Evolutionary conservation across 805 yeast genomes (phyloP).

Genomic region (Saccharomycopsis javanensis): DNA sequence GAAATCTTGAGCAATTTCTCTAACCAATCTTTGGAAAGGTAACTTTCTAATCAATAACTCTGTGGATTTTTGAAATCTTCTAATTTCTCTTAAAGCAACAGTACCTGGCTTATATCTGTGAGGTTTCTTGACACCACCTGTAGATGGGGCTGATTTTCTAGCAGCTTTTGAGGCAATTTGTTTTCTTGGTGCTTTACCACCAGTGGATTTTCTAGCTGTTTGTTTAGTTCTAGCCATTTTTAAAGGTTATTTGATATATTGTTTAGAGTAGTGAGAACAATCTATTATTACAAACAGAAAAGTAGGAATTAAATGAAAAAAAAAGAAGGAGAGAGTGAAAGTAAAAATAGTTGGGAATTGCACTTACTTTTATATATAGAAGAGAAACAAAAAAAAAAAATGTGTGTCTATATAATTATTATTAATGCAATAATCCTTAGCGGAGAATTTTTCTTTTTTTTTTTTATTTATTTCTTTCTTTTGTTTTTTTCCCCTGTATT

Average conservation of each 20-base stretch:
- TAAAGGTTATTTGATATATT: not conserved
- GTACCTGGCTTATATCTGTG: slow-evolving; percentile 98
- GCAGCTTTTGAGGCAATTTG: slow-evolving; percentile 89
- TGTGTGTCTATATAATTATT: too few relatives aligned
- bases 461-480: too few relatives aligned
- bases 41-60: slow-evolving; percentile 91
- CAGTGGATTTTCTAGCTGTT: slow-evolving; percentile 91
- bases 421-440: too few relatives aligned
- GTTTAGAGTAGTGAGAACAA: too few relatives aligned
- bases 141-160: slow-evolving; percentile 85
- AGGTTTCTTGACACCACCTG: slow-evolving; percentile 90
- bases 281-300: not conserved
- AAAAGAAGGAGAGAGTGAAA: slow-evolving; percentile 7
- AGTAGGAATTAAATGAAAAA: not conserved
- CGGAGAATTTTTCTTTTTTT: too few relatives aligned
- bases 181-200: slow-evolving; percentile 95
- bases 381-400: too few relatives aligned
- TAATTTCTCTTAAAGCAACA: slow-evolving; percentile 91
- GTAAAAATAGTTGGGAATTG: too few relatives aligned
- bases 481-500: too few relatives aligned
- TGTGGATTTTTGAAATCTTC: slow-evolving; percentile 95
- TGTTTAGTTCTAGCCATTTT: slow-evolving; percentile 88
- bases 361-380: too few relatives aligned
- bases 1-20: slow-evolving; percentile 94
- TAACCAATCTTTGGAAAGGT: slow-evolving; percentile 94